Percentiles rank a stretch among this genome's conserved stretches.
Conservation (phyloP, 1,284 basidiomycete species). For the Austroboletus novae-zelandiae region DNA sequence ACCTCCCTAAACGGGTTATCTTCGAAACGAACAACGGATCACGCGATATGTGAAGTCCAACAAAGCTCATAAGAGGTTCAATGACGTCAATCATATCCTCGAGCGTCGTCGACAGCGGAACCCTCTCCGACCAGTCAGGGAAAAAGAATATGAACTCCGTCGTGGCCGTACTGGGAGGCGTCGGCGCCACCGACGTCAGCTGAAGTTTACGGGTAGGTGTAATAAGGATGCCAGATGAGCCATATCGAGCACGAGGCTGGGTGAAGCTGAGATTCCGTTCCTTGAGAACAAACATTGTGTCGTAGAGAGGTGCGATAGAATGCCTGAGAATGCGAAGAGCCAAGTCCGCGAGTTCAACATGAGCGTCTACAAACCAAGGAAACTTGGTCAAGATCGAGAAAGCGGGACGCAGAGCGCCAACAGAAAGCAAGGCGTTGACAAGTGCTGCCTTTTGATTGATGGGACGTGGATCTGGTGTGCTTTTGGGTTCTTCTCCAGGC, state of each 20-base stretch:
- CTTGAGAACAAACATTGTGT: constrained; percentile 47
- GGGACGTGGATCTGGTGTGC: constrained; percentile 41
- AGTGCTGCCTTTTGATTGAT: constrained; percentile 85
- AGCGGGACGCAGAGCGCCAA: constrained; percentile 81
- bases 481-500: constrained; percentile 40
- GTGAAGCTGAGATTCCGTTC: constrained; percentile 59
- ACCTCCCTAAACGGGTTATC: constrained; percentile 56
- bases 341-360: constrained; percentile 83
- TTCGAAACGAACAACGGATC: constrained; percentile 65
- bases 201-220: constrained; percentile 55
- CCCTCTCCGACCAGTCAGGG: constrained; percentile 72
- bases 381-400: constrained; percentile 79
- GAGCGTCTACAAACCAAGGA: constrained; percentile 83
- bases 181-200: constrained; percentile 70
- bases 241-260: constrained; percentile 61
- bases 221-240: constrained; percentile 49
- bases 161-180: constrained; percentile 69
- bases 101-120: constrained; percentile 63
- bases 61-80: constrained; percentile 73
- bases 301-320: constrained; percentile 70
- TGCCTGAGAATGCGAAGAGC: constrained; percentile 72
- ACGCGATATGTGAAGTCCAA: constrained; percentile 74
- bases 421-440: constrained; percentile 76
- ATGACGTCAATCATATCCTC: constrained; percentile 73
- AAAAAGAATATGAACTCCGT: constrained; percentile 88